These are phyloP conservation scores for Peronospora farinosa DNA, from an alignment of 352 stramenopile genomes.

Conservation along the genomic window DNA sequence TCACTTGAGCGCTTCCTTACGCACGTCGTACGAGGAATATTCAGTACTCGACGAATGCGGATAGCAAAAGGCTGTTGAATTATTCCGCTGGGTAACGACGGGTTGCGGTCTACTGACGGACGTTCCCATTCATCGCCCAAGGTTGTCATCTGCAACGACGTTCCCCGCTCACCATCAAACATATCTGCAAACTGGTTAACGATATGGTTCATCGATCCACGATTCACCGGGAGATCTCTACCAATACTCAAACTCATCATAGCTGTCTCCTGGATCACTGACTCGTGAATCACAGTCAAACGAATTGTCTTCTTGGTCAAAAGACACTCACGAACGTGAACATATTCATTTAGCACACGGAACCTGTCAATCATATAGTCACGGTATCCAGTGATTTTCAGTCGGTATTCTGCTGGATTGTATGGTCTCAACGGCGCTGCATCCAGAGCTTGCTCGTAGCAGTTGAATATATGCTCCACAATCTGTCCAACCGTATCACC, in stretches of 20 bases:
- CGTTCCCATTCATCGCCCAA: slow-evolving; percentile 65
- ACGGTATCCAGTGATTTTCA: slow-evolving; percentile 82
- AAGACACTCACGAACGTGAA: slow-evolving; percentile 80
- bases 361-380: slow-evolving; percentile 84
- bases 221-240: slow-evolving; percentile 41
- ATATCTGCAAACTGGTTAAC: slow-evolving; percentile 57
- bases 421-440: slow-evolving; percentile 69
- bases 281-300: slow-evolving; percentile 81
- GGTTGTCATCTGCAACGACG: slow-evolving; percentile 67
- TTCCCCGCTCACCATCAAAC: slow-evolving; percentile 45
- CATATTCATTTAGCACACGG: slow-evolving; percentile 83
- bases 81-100: slow-evolving; percentile 42
- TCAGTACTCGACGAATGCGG: slow-evolving; percentile 71
- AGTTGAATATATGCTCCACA: slow-evolving; percentile 87
- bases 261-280: slow-evolving; percentile 75
- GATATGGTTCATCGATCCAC: slow-evolving; percentile 28
- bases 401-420: slow-evolving; percentile 70
- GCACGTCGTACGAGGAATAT: slow-evolving; percentile 73
- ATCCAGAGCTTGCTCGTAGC: slow-evolving; percentile 76
- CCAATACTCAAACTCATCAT: slow-evolving; percentile 75
- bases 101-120: slow-evolving; percentile 30
- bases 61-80: slow-evolving; percentile 65
- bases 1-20: slow-evolving; percentile 62
- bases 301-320: slow-evolving; percentile 83
- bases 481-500: slow-evolving; percentile 83